These are phyloP conservation scores for Candida krabiensis DNA, from an alignment of 805 yeast species.

Conservation along the genomic window DNA sequence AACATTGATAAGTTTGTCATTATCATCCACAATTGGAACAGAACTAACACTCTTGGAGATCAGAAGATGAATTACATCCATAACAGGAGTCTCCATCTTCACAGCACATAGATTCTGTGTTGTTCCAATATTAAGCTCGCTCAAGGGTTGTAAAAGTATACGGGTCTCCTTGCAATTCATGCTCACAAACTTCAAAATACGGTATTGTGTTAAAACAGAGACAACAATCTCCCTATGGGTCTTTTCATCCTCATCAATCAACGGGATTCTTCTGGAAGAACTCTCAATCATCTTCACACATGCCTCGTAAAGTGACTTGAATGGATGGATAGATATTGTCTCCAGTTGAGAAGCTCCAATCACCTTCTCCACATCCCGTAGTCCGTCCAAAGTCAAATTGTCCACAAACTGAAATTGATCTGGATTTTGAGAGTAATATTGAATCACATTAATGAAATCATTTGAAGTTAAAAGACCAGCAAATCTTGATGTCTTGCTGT, in stretches of 20 bases:
- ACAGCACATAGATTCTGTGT: slow-evolving; percentile 65
- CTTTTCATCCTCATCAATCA: slow-evolving; percentile 91
- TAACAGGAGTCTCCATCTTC: slow-evolving; percentile 87
- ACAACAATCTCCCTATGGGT: slow-evolving; percentile 93
- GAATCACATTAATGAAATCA: slow-evolving; percentile 93
- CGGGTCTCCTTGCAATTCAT: slow-evolving; percentile 94
- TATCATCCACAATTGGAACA: slow-evolving; percentile 83
- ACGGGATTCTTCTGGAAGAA: slow-evolving; percentile 88
- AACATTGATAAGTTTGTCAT: slow-evolving; percentile 71
- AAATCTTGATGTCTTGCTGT: slow-evolving; percentile 81
- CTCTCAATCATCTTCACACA: slow-evolving; percentile 88
- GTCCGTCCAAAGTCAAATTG: slow-evolving; percentile 77
- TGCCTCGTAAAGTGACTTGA: slow-evolving; percentile 85
- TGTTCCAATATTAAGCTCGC: slow-evolving; percentile 66
- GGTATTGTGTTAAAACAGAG: slow-evolving; percentile 91
- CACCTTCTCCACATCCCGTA: slow-evolving; percentile 82
- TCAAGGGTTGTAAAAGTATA: slow-evolving; percentile 73
- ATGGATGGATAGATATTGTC: slow-evolving; percentile 86
- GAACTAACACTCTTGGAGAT: slow-evolving; percentile 83
- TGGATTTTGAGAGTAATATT: slow-evolving; percentile 87
- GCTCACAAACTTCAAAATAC: slow-evolving; percentile 93
- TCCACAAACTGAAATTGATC: slow-evolving; percentile 88
- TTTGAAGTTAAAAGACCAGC: slow-evolving; percentile 92
- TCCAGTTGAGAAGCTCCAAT: slow-evolving; percentile 86
- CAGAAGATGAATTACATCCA: slow-evolving; percentile 84